Evolutionary conservation across 768 basidiomycete genomes (phyloP).

Genomic region (Suillus bovinus): DNA sequence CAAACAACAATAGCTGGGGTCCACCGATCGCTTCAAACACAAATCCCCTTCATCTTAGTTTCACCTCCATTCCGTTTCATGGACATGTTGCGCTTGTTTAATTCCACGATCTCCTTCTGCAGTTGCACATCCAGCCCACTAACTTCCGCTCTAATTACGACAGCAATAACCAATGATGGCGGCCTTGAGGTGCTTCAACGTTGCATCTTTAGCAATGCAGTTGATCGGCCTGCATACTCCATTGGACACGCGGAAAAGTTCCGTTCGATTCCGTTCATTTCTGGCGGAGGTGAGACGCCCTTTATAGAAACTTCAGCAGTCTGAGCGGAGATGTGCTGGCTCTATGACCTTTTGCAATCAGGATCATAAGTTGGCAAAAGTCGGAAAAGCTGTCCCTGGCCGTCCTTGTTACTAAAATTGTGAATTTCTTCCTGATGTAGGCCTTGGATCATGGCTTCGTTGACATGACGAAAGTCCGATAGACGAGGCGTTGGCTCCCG

Average conservation of each 20-base stretch:
- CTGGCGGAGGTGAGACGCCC: conserved; percentile 32
- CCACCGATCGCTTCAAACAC: not conserved
- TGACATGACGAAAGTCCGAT: conserved; percentile 23
- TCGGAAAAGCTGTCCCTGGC: conserved; percentile 7
- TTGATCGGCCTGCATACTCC: conserved; percentile 8
- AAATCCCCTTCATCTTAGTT: not conserved
- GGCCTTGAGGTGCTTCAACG: conserved; percentile 10
- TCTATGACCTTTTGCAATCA: conserved; percentile 16
- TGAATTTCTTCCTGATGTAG: conserved; percentile 14
- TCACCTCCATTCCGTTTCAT: not conserved
- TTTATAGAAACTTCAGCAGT: conserved; percentile 17
- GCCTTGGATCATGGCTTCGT: conserved; percentile 10
- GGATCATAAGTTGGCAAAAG: conserved; percentile 13
- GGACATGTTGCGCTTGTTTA: not conserved
- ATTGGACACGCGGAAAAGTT: conserved; percentile 16
- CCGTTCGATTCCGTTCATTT: conserved; percentile 28
- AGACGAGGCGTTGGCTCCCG: conserved; percentile 2
- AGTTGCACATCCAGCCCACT: conserved; percentile 13
- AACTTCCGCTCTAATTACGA: conserved; percentile 31
- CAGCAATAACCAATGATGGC: conserved; percentile 15
- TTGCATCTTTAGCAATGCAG: conserved; percentile 18
- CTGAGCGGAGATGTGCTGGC: conserved; percentile 28
- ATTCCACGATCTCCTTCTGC: not conserved
- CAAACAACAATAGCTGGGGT: not conserved
- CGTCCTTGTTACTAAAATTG: conserved; percentile 17